Evolutionary conservation across 1,284 basidiomycete species (phyloP).

Genomic region (Cryptococcus hybrid): DNA sequence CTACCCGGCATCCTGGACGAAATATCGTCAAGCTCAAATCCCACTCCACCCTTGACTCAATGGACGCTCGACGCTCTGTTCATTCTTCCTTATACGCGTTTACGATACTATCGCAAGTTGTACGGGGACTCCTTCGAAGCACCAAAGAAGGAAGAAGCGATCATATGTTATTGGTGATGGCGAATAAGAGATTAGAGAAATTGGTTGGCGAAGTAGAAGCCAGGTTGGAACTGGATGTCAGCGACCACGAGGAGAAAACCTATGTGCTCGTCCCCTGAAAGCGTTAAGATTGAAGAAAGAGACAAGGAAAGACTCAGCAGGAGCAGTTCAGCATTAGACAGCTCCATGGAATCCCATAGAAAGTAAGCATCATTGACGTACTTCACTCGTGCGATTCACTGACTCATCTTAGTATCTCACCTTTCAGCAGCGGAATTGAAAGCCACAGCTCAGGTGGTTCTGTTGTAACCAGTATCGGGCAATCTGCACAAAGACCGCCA

Average conservation of each 20-base stretch:
- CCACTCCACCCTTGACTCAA: conserved; percentile 50
- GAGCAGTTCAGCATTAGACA: conserved; percentile 40
- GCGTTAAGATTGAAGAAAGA: too few relatives aligned
- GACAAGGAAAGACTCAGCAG: conserved; percentile 32
- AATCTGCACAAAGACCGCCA: neutral
- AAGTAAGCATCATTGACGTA: neutral
- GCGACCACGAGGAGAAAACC: conserved; percentile 29
- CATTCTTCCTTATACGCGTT: conserved; percentile 73
- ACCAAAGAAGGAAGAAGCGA: conserved; percentile 86
- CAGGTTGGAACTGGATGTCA: conserved; percentile 53
- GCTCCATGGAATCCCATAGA: conserved; percentile 32
- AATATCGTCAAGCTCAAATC: conserved; percentile 65
- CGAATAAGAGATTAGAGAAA: conserved; percentile 75
- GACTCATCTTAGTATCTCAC: neutral
- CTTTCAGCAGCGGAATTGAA: neutral
- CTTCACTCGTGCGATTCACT: too few relatives aligned
- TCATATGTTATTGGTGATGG: conserved; percentile 73
- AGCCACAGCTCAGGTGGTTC: neutral
- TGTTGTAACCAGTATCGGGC: neutral
- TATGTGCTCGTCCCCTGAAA: too few relatives aligned
- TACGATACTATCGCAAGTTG: conserved; percentile 91
- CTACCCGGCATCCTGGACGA: conserved; percentile 67
- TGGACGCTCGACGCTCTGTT: conserved; percentile 92
- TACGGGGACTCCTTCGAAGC: conserved; percentile 85
- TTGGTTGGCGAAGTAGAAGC: conserved; percentile 68